Evolutionary conservation across 441 rosid species (phyloP).

Genomic region (Jatropha podagrica): DNA sequence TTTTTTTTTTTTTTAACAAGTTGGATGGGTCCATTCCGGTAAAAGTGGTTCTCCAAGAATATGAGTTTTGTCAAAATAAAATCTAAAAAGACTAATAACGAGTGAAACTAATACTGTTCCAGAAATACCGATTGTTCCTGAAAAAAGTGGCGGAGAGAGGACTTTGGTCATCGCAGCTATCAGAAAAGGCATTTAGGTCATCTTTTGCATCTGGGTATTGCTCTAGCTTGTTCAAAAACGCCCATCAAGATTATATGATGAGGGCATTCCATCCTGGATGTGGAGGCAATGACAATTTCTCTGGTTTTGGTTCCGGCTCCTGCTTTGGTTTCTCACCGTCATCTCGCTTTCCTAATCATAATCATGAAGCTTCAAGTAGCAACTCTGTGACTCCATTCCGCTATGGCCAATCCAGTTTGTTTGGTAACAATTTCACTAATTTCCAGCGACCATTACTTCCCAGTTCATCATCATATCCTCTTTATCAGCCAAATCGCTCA

Average conservation of each 20-base stretch:
- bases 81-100: neutral
- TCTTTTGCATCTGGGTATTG: slow-evolving; percentile 29
- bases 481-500: slow-evolving; percentile 13
- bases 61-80: no score
- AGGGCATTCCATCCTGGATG: slow-evolving; percentile 22
- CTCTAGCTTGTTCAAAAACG: slow-evolving; percentile 14
- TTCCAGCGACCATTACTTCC: slow-evolving; percentile 15
- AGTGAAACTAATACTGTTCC: slow-evolving; percentile 6
- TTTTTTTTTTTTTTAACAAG: no score
- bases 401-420: slow-evolving; percentile 17
- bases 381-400: slow-evolving; percentile 8
- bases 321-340: neutral
- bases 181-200: slow-evolving; percentile 28
- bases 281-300: slow-evolving; percentile 23
- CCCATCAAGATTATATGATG: slow-evolving; percentile 22
- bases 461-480: neutral
- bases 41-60: no score
- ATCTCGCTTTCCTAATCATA: neutral
- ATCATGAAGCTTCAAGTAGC: slow-evolving; percentile 21
- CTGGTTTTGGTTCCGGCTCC: slow-evolving; percentile 15
- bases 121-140: slow-evolving; percentile 76
- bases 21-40: no score
- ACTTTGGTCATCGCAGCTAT: slow-evolving; percentile 15
- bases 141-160: slow-evolving; percentile 46
- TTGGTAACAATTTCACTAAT: slow-evolving; percentile 5